These are phyloP conservation scores for Bidens hawaiensis DNA, from an alignment of 140 eudicot species.

Conservation along the genomic window DNA sequence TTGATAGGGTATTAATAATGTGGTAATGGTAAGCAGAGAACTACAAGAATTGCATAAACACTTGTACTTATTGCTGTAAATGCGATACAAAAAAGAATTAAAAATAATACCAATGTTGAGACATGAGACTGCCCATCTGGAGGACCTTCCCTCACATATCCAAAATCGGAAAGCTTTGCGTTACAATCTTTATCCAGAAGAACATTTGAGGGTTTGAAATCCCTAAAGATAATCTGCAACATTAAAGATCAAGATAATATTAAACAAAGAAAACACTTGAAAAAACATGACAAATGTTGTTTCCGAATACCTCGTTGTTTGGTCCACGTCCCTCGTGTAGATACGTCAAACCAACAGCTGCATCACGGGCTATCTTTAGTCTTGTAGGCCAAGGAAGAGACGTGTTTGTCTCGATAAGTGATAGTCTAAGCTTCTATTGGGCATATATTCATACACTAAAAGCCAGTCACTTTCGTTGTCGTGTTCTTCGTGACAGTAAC, in stretches of 20 bases:
- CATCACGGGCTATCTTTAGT: constrained; percentile 31
- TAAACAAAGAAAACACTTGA: neutral
- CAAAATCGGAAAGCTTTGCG: constrained; percentile 91
- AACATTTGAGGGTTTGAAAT: constrained; percentile 86
- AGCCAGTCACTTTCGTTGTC: constrained; percentile 25
- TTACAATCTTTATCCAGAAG: constrained; percentile 77
- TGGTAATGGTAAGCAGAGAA: too few relatives aligned
- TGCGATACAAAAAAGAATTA: neutral
- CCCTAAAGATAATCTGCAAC: constrained; percentile 73
- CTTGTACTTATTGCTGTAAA: too few relatives aligned
- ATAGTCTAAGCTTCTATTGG: constrained; percentile 72
- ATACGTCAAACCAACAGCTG: constrained; percentile 29
- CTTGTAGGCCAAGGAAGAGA: constrained; percentile 16
- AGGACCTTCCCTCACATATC: constrained; percentile 87
- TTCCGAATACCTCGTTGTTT: constrained; percentile 44
- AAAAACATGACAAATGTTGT: neutral
- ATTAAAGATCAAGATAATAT: neutral
- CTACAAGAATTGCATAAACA: too few relatives aligned
- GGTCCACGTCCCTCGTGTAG: constrained; percentile 22
- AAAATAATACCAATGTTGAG: constrained; percentile 72
- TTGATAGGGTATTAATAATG: too few relatives aligned
- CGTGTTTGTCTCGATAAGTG: constrained; percentile 36
- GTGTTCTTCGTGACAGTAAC: constrained; percentile 25
- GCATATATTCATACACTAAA: constrained; percentile 75
- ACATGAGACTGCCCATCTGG: constrained; percentile 71